These are phyloP conservation scores for Xylaria sp. DNA, from an alignment of 2,329 filamentous ascomycete genomes.

Conservation along the genomic window DNA sequence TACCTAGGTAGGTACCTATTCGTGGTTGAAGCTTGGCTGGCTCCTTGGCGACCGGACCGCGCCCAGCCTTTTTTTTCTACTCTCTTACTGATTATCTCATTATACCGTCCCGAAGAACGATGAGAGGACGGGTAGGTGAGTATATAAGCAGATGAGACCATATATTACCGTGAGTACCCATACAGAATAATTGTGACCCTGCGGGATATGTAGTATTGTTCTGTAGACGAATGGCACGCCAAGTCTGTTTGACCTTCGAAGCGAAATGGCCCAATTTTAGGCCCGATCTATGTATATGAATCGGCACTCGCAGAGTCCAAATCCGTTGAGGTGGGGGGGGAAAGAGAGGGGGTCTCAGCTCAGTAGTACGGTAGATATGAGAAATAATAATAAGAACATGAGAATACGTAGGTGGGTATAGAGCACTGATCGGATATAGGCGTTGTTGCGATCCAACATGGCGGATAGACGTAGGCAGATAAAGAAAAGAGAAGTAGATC, in stretches of 20 bases:
- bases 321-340: neutral
- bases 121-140: neutral
- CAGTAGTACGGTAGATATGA: constrained; percentile 9
- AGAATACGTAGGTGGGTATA: neutral
- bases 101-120: neutral
- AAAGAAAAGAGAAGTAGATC: neutral
- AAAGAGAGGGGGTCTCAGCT: neutral
- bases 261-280: constrained; percentile 38
- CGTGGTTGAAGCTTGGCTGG: constrained; percentile 1
- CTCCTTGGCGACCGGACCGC: constrained; percentile 18
- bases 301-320: constrained; percentile 25
- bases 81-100: constrained; percentile 10
- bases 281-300: constrained; percentile 27
- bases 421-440: constrained; percentile 9
- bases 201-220: constrained; percentile 19
- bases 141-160: constrained; percentile 26
- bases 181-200: constrained; percentile 15
- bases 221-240: constrained; percentile 19
- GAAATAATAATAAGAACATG: neutral
- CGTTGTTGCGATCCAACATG: neutral
- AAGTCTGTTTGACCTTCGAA: constrained; percentile 24
- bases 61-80: constrained; percentile 32
- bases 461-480: neutral
- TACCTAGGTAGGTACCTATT: neutral
- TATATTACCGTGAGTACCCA: constrained; percentile 18